phyloP scores from a whole-genome alignment of 441 rosid genomes.

The Cnidoscolus chayamansa region DNA sequence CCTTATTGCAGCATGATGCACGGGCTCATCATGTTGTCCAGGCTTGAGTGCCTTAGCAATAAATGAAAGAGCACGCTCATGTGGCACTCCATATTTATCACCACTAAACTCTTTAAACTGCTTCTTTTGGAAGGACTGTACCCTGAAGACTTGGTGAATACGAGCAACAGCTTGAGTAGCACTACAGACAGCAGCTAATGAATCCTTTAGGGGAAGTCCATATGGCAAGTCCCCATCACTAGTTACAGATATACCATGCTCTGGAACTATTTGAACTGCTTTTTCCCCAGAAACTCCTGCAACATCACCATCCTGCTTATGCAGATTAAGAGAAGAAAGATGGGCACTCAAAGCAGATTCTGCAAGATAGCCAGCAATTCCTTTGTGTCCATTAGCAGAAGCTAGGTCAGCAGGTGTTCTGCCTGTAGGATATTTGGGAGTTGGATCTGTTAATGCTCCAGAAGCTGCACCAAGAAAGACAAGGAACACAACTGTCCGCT shows the following conservation, averaged over 20 bases:
- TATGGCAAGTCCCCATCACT: constrained; percentile 37
- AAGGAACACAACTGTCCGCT: constrained; percentile 72
- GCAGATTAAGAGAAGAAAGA: constrained; percentile 53
- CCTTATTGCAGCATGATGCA: constrained; percentile 66
- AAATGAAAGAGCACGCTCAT: constrained; percentile 67
- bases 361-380: constrained; percentile 89
- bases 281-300: constrained; percentile 28
- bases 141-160: constrained; percentile 78
- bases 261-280: constrained; percentile 39
- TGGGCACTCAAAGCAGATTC: constrained; percentile 61
- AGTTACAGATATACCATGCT: constrained; percentile 28
- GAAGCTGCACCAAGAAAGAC: constrained; percentile 76
- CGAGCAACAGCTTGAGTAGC: constrained; percentile 87
- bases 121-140: constrained; percentile 86
- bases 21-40: constrained; percentile 50
- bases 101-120: constrained; percentile 54
- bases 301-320: constrained; percentile 33
- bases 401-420: constrained; percentile 89
- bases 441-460: constrained; percentile 80
- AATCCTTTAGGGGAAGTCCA: constrained; percentile 54
- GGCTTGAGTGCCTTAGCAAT: constrained; percentile 53
- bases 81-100: constrained; percentile 36
- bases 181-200: constrained; percentile 77
- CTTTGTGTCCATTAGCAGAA: constrained; percentile 78
- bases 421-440: constrained; percentile 62